These are phyloP conservation scores for Chlamydomonas asymmetrica DNA, from an alignment of 139 green algal species.

Conservation along the genomic window DNA sequence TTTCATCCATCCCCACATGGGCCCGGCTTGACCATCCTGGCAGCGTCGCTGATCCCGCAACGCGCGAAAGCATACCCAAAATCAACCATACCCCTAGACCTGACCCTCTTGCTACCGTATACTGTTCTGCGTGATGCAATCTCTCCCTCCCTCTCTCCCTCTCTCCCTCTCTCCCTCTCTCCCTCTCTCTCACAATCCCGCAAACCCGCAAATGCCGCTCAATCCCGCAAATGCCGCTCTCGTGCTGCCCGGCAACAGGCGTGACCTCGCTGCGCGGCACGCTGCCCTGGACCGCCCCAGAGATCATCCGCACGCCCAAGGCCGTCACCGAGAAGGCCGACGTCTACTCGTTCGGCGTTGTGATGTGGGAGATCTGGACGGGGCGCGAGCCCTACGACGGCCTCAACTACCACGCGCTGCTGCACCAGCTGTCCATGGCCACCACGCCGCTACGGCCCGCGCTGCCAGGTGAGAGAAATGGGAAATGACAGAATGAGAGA, in stretches of 20 bases:
- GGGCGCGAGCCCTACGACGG: slow-evolving; percentile 64
- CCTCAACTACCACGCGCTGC: slow-evolving; percentile 80
- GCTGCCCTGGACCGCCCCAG: slow-evolving; percentile 79
- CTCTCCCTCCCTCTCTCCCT: too few species aligned
- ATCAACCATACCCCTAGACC: too few species aligned
- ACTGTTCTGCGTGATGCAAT: too few species aligned
- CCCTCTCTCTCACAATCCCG: too few species aligned
- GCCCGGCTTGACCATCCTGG: too few species aligned
- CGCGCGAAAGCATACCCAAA: too few species aligned
- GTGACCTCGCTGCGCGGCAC: slow-evolving; percentile 74
- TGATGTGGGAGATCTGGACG: slow-evolving; percentile 82
- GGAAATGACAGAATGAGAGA: background rate
- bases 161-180: too few species aligned
- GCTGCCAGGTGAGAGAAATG: slow-evolving; percentile 48
- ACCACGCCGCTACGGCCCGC: slow-evolving; percentile 51
- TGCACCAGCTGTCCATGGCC: slow-evolving; percentile 69
- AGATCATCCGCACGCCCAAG: slow-evolving; percentile 76
- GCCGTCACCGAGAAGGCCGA: slow-evolving; percentile 52
- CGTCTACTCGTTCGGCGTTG: slow-evolving; percentile 73
- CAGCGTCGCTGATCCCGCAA: too few species aligned
- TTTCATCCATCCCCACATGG: too few species aligned
- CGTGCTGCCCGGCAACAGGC: slow-evolving; percentile 31
- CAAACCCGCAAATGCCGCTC: too few species aligned
- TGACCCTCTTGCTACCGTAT: too few species aligned
- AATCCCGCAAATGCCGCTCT: too few species aligned